Conservation (phyloP, 2,329 filamentous ascomycete species). For the Periconia digitata region DNA sequence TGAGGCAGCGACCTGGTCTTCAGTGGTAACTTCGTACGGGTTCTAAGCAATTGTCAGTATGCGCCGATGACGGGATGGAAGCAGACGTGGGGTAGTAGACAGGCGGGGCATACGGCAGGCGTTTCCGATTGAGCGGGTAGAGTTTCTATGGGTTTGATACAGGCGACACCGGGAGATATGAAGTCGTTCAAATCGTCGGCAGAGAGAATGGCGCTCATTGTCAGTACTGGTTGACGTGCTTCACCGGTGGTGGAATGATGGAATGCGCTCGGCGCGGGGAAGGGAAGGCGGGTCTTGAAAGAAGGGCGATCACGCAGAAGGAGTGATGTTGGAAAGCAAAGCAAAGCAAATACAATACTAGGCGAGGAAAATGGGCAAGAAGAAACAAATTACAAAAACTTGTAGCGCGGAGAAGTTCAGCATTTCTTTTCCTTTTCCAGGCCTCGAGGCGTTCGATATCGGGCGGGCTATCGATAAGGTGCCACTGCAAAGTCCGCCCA, state of each 20-base stretch:
- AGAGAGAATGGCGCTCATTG: constrained; percentile 96
- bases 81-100: not conserved
- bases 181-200: constrained; percentile 98
- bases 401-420: constrained; percentile 8
- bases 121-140: constrained; percentile 63
- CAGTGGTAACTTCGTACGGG: constrained; percentile 85
- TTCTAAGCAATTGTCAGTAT: constrained; percentile 47
- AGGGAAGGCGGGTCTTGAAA: constrained; percentile 7
- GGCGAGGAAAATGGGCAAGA: not conserved
- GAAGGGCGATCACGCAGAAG: constrained; percentile 7
- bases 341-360: not conserved
- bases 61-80: constrained; percentile 14
- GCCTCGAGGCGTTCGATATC: constrained; percentile 8
- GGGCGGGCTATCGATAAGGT: constrained; percentile 36
- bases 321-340: constrained; percentile 1
- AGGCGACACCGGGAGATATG: constrained; percentile 94
- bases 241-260: constrained; percentile 13
- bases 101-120: constrained; percentile 42
- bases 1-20: constrained; percentile 67
- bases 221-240: constrained; percentile 25
- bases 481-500: constrained; percentile 4
- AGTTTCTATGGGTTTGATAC: constrained; percentile 96
- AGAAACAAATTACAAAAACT: constrained; percentile 1
- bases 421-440: constrained; percentile 12
- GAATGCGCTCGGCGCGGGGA: not conserved